Base-by-base conservation (phyloP, 106 monocot genomes). In the Apostasia ramifera region DNA sequence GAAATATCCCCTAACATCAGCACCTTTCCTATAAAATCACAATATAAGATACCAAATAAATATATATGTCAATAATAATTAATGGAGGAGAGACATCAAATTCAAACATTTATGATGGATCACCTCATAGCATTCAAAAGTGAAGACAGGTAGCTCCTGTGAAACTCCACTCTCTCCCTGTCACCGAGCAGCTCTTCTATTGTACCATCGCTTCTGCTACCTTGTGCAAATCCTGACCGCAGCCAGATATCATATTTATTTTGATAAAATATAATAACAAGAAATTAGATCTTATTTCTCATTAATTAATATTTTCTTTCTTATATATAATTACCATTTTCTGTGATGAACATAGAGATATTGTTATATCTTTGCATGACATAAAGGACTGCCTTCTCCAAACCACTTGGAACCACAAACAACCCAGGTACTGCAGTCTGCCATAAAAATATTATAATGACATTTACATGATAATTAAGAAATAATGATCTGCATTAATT, bases 331-430 rank as follows among this genome's bases (percentile, higher is more conserved):
- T 26, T 55, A 83, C 87, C 87, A 66, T 87, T 87, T 69, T 87
- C 87, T 54, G 87, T 81, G 10, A 87, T 66, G 68, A 68, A 80
- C 77, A 87, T 83, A 40, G 87, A 77, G 2, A 64, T 14, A 44
- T 87, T 83, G 40, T 73, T 73, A 50, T 87, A 87, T 74, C 81
- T 83, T 56, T 81, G 47, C 80, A 70, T 78, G 6, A 81, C 38
- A 58, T 87, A 81, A 49, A 57, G 56, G 57, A 87, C 63, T n/a
- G 76, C 68, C 44, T 72, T 76, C 54, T 87, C 75, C 45, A 87
- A 71, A 1, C 83, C 87, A 49, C 66, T 1, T 8, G 87, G 83
- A 49, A 71, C 67, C 2, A 87, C 80, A 67, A 71, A 87, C 3
- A 71, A 67, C 2, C 5, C 53, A 10, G 70, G 66, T 66, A 80